A percentile compares a stretch with the other conserved stretches of the same genome.
Conservation (phyloP, 768 basidiomycete genomes). For the Serendipita sp. region DNA sequence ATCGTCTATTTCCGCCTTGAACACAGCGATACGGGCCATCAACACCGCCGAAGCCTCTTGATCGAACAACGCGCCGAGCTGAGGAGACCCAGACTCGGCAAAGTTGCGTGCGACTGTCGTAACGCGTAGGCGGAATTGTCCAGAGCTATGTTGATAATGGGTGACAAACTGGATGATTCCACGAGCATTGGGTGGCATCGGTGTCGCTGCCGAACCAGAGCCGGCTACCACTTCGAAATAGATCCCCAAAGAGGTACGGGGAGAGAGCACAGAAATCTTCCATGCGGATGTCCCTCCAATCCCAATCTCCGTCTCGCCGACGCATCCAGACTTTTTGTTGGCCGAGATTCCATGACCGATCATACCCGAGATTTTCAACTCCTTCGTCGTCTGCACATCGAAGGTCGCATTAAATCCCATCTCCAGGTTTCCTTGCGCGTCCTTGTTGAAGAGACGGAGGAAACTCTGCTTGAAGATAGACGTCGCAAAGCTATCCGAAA, state of each 20-base stretch:
- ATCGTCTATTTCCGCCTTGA: slow-evolving; percentile 98
- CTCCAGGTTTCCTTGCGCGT: slow-evolving; percentile 76
- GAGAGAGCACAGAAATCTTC: slow-evolving; percentile 87
- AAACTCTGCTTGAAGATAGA: slow-evolving; percentile 99
- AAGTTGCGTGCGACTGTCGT: slow-evolving; percentile 97
- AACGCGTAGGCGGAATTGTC: slow-evolving; percentile 90
- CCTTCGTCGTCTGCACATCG: slow-evolving; percentile 81
- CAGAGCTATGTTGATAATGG: slow-evolving; percentile 94
- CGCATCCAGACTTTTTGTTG: slow-evolving; percentile 89
- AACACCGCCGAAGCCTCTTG: slow-evolving; percentile 95
- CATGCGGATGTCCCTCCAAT: slow-evolving; percentile 97
- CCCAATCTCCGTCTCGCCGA: slow-evolving; percentile 98
- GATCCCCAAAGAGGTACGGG: slow-evolving; percentile 74
- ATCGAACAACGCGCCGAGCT: slow-evolving; percentile 87
- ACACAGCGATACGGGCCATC: slow-evolving; percentile 97
- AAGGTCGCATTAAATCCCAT: slow-evolving; percentile 99
- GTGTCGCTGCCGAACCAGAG: slow-evolving; percentile 28
- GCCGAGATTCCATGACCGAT: slow-evolving; percentile 97
- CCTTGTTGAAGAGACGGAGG: slow-evolving; percentile 83
- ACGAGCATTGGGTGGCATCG: slow-evolving; percentile 72
- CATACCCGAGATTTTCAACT: slow-evolving; percentile 93
- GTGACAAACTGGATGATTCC: slow-evolving; percentile 98
- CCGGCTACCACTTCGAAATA: slow-evolving; percentile 99
- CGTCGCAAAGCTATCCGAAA: slow-evolving; percentile 93
- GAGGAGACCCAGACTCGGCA: slow-evolving; percentile 91